Evolutionary conservation across 129 eudicot genomes (phyloP), one percentile per base, ranked within the genome.

Genomic region (Ambrosia trifida): DNA sequence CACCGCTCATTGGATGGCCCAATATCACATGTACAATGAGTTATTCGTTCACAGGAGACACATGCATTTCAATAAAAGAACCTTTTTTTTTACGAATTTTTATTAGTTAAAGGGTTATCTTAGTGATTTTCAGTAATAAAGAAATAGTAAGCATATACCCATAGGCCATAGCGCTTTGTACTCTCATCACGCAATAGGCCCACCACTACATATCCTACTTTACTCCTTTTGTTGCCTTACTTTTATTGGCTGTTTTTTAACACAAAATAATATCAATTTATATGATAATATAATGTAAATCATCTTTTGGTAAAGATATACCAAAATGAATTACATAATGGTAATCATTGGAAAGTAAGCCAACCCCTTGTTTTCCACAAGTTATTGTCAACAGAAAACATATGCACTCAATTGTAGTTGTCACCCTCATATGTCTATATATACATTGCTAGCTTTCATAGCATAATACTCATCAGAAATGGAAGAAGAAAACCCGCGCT

Each of bases 171-270:
- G 28, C 28, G 35, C 50, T 49, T 72, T 70, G 68, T 72, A 79
- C 28, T 33, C 54, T 75, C 84, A 75, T 61, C 70, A 61, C 51
- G 75, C 84, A 83, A 79, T 73, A 73, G 36, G 64, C 68, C 66
- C 68, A 60, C 72, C 44, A 64, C 79, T 46, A 58, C 74, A 35
- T 16, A 61, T 44, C 28, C 9, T 69, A 28, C 67, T 24, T 24
- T 14, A 50, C 20, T 50, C 19, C 16, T 17, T 9, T 72, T 57
- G 9, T n/a, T 57, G 56, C 33, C 76, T 67, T n/a, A 16, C 58
- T 79, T 74, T 44, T 43, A 57, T 75, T 50, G 77, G 68, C 54
- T 67, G 70, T 57, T 60, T 66, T 50, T 50, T n/a, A 6, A n/a
- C 56, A 14, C 56, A 50, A 50, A 16, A 4, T 50, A 14, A 50